Evolutionary conservation across 2,329 filamentous ascomycete species (phyloP).

Genomic region (Aspergillus brunneoviolaceus): DNA sequence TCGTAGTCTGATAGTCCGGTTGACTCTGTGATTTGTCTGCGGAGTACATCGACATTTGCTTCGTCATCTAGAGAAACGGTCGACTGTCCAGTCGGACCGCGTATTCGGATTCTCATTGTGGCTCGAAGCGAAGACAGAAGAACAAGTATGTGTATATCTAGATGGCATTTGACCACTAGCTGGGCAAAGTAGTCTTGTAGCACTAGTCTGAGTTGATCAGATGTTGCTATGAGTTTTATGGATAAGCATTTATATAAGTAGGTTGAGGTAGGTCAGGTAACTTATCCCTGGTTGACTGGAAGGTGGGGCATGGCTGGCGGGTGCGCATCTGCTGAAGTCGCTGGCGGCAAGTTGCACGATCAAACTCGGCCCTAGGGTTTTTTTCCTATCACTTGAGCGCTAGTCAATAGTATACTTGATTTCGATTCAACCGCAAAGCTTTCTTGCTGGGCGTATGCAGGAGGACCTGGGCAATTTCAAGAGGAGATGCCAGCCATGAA

Average conservation of each 20-base stretch:
- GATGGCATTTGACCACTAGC: background rate
- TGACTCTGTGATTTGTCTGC: constrained; percentile 51
- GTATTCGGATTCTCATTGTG: constrained; percentile 70
- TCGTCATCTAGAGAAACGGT: constrained; percentile 67
- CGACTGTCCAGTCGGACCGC: constrained; percentile 70
- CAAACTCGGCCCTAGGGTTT: no score
- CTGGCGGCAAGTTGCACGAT: background rate
- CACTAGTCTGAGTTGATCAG: background rate
- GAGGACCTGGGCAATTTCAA: no score
- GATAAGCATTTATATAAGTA: background rate
- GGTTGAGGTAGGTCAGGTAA: background rate
- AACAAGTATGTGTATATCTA: no score
- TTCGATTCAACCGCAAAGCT: no score
- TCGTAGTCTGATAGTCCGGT: constrained; percentile 68
- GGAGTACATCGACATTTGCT: constrained; percentile 52
- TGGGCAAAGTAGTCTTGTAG: background rate
- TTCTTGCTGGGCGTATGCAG: no score
- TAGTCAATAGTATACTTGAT: no score
- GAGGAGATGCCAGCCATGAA: no score
- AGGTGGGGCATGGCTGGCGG: background rate
- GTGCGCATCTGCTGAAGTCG: background rate
- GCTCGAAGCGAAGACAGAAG: background rate
- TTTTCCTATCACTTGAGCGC: no score
- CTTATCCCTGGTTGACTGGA: background rate
- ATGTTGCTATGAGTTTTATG: background rate